Conservation (phyloP, 2,329 filamentous ascomycete species). For the Calonectria pteridis region DNA sequence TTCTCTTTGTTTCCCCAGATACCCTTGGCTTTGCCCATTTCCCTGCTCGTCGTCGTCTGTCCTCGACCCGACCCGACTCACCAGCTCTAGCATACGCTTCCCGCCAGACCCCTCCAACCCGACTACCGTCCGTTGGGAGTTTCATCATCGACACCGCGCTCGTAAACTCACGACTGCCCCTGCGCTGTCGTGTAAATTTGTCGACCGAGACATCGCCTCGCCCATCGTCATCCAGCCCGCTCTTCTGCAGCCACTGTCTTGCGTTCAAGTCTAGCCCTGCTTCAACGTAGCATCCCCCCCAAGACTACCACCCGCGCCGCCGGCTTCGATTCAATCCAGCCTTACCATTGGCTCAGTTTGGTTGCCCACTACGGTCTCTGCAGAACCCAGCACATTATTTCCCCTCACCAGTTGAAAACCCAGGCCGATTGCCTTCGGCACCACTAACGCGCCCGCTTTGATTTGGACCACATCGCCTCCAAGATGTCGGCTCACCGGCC, state of each 20-base stretch:
- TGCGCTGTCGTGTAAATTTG: conserved; percentile 39
- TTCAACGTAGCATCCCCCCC: conserved; percentile 19
- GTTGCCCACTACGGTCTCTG: conserved; percentile 55
- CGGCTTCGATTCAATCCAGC: conserved; percentile 36
- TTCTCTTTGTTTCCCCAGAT: conserved; percentile 50
- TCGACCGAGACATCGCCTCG: conserved; percentile 43
- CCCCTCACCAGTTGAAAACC: conserved; percentile 45
- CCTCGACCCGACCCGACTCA: conserved; percentile 43
- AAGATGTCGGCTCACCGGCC: conserved; percentile 91
- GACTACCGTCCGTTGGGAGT: conserved; percentile 21
- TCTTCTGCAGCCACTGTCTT: conserved; percentile 35
- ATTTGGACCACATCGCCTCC: conserved; percentile 41
- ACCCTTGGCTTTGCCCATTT: conserved; percentile 45
- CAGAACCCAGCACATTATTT: conserved; percentile 43
- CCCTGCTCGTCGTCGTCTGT: conserved; percentile 37
- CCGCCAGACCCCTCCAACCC: conserved; percentile 28
- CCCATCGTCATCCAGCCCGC: conserved; percentile 35
- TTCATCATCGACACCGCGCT: conserved; percentile 29
- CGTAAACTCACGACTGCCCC: conserved; percentile 37
- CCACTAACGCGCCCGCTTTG: conserved; percentile 44
- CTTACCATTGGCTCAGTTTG: conserved; percentile 34
- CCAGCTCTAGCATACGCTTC: conserved; percentile 36
- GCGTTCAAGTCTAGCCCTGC: conserved; percentile 36
- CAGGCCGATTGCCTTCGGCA: conserved; percentile 38
- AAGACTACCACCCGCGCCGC: conserved; percentile 24